Evolutionary conservation across 371 early-diverging fungal genomes (phyloP), one percentile per base, ranked within the genome.

Genomic region (Mortierella sp.): DNA sequence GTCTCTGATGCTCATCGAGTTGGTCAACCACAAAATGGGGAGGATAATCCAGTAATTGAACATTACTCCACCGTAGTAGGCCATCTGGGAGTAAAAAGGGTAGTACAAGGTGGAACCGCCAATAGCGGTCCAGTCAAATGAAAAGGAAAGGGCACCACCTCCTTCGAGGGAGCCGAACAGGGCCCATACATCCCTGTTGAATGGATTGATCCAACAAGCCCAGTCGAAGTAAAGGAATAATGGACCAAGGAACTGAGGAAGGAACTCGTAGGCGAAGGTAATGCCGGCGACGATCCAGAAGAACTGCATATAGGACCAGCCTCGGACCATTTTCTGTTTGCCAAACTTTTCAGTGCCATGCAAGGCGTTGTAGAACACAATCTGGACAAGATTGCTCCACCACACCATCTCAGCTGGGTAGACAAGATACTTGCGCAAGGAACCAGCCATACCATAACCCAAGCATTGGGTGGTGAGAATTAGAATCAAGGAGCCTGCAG

Each of bases 381-480:
- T 89, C 33, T 86, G 87, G 36, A 94, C 89, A n/a, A 97, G 85
- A 36, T 85, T 88, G 4, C 86, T 73, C n/a, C 96, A 96, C 97
- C 97, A 97, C 24, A 95, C 86, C 96, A 97, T 95, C 28, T 86
- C 36, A 6, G 36, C 36, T 2, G 36, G 36, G 36, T 36, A 36
- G 7, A 36, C 36, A 36, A 36, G 36, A 77, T 89, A 94, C 40
- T 88, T 86, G 58, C 94, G 89, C 47, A 88, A 80, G 15, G 93
- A 62, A 58, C 96, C 97, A n/a, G 96, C 93, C 67, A 96, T 87
- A 19, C 95, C 95, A 74, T 92, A 96, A 22, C 97, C 96, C 64
- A 94, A 13, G 47, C 92, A 63, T 72, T 92, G 90, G 48, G 94
- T 92, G 0, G 90, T 87, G 61, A 90, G 68, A 40, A 92, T 70